These are phyloP conservation scores for Penicillium sp. DNA, from an alignment of 2,329 filamentous ascomycete species.

Conservation along the genomic window DNA sequence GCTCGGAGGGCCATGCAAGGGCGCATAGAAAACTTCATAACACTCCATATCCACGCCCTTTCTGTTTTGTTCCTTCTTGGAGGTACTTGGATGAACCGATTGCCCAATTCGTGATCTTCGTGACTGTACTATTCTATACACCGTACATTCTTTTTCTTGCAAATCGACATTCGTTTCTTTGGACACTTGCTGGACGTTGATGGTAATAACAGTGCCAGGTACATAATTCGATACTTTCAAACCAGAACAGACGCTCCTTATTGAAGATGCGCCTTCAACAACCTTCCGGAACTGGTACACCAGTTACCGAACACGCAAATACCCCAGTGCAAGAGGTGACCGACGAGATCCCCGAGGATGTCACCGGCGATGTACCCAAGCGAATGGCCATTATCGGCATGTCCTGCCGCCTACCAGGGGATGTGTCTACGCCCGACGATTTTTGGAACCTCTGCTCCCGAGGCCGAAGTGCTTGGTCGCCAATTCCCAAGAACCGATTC, in stretches of 20 bases:
- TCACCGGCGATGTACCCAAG: slow-evolving; percentile 9
- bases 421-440: slow-evolving; percentile 23
- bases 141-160: slow-evolving; percentile 6
- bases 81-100: slow-evolving; percentile 6
- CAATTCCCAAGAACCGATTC: slow-evolving; percentile 23
- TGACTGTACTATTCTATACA: slow-evolving; percentile 15
- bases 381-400: slow-evolving; percentile 27
- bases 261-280: slow-evolving; percentile 19
- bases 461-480: slow-evolving; percentile 22
- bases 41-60: slow-evolving; percentile 5
- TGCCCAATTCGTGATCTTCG: neutral
- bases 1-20: slow-evolving; percentile 19
- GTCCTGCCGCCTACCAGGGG: slow-evolving; percentile 27
- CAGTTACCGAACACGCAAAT: slow-evolving; percentile 5
- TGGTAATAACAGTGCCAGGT: slow-evolving; percentile 10
- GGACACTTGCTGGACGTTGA: slow-evolving; percentile 8
- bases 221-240: slow-evolving; percentile 14
- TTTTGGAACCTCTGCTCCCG: slow-evolving; percentile 26
- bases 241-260: neutral
- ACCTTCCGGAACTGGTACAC: slow-evolving; percentile 14
- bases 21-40: slow-evolving; percentile 8
- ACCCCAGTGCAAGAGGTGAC: slow-evolving; percentile 1
- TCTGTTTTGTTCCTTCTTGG: slow-evolving; percentile 1
- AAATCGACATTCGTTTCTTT: slow-evolving; percentile 7
- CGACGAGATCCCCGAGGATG: neutral